Evolutionary conservation across 192 early-diverging fungal species (phyloP).

Genomic region (Entrophospora sp.): DNA sequence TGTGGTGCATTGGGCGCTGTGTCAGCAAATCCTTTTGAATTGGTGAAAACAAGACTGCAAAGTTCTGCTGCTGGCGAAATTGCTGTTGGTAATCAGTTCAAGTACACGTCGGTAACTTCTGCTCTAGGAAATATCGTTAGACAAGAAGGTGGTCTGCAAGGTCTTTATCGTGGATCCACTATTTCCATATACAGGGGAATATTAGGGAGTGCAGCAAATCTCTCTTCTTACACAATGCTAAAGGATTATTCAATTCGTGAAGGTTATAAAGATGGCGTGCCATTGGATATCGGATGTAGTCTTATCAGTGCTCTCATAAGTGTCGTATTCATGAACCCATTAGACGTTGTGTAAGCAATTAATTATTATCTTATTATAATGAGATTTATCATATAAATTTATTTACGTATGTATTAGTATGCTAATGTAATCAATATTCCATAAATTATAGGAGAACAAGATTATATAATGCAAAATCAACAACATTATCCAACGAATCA

Average conservation of each 20-base stretch:
- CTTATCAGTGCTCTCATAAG: slow-evolving; percentile 49
- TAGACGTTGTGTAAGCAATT: slow-evolving; percentile 38
- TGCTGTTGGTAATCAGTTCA: slow-evolving; percentile 62
- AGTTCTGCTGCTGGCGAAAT: slow-evolving; percentile 39
- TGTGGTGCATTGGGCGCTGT: slow-evolving; percentile 71
- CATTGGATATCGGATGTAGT: slow-evolving; percentile 59
- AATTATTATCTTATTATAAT: background rate
- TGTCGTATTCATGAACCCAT: slow-evolving; percentile 43
- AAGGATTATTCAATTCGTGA: slow-evolving; percentile 56
- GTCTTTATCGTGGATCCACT: slow-evolving; percentile 61
- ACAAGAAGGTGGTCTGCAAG: slow-evolving; percentile 44
- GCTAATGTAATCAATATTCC: background rate
- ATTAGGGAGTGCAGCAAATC: slow-evolving; percentile 56
- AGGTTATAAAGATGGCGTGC: slow-evolving; percentile 51
- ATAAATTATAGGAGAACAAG: slow-evolving; percentile 52
- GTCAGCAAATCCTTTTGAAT: slow-evolving; percentile 67
- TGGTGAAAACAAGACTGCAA: slow-evolving; percentile 66
- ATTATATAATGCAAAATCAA: slow-evolving; percentile 61
- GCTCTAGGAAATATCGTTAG: slow-evolving; percentile 43
- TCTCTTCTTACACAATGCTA: slow-evolving; percentile 57
- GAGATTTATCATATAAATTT: background rate
- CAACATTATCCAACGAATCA: slow-evolving; percentile 47
- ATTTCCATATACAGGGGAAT: slow-evolving; percentile 58
- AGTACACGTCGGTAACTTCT: slow-evolving; percentile 48
- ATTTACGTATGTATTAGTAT: background rate